Conservation (phyloP, 1,284 basidiomycete species). For the Ceratobasidium sp. region DNA sequence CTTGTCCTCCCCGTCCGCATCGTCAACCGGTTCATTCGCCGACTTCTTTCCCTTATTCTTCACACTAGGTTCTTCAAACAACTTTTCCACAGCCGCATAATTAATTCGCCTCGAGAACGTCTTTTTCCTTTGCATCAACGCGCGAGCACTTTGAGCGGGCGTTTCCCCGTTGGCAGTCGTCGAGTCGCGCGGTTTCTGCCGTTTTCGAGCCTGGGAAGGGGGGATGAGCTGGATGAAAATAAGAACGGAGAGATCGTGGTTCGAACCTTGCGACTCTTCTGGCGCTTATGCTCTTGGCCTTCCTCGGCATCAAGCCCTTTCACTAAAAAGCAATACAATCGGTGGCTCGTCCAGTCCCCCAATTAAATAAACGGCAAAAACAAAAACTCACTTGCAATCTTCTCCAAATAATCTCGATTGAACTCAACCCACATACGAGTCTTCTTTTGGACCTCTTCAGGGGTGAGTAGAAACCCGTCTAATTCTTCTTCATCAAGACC, state of each 20-base stretch:
- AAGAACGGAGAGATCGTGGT: constrained; percentile 23
- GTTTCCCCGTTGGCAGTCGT: constrained; percentile 78
- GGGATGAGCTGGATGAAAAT: neutral
- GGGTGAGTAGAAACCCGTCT: constrained; percentile 84
- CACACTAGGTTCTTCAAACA: constrained; percentile 71
- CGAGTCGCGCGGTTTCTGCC: constrained; percentile 77
- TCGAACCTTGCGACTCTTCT: constrained; percentile 63
- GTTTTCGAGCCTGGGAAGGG: constrained; percentile 71
- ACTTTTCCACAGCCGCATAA: constrained; percentile 83
- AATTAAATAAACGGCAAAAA: constrained; percentile 22
- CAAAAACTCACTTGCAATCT: constrained; percentile 78
- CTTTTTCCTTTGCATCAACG: constrained; percentile 84
- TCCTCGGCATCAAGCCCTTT: constrained; percentile 73
- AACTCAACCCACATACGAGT: constrained; percentile 97
- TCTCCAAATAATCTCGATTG: constrained; percentile 94
- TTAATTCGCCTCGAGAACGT: constrained; percentile 89
- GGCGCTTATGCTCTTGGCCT: constrained; percentile 62
- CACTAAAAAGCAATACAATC: constrained; percentile 62
- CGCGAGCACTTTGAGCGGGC: constrained; percentile 82
- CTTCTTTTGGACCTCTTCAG: constrained; percentile 90
- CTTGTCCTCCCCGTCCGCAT: constrained; percentile 47
- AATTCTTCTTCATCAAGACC: constrained; percentile 95
- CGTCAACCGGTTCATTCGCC: constrained; percentile 58
- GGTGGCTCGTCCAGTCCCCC: constrained; percentile 49
- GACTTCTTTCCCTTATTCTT: constrained; percentile 55